Base-by-base conservation (phyloP, 495 filamentous ascomycete genomes). In the Neurospora sp. region DNA sequence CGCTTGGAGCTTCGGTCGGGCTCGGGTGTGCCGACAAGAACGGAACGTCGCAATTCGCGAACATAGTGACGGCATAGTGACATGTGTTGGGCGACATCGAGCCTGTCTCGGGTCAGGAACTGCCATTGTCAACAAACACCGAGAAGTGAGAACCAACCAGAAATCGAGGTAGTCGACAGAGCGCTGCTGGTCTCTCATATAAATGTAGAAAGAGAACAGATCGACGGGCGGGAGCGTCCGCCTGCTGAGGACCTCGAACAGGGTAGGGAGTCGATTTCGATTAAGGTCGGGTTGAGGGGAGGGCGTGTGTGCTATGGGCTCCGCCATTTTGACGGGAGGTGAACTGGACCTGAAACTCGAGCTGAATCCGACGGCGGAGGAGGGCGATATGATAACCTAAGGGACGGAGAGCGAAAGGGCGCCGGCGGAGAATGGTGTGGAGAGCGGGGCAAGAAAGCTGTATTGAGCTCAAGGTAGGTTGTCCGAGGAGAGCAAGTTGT, bases 41-140 rank as follows among this genome's bases (percentile, higher is more conserved):
- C 94, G 3, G 95, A 98, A 71, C 96, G 88, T 72, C 96, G 93
- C 71, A 99, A 86, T 80, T 98, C 95, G 76, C 96, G 91, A 23
- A 99, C 96, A 84, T 97, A 99, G 83, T 98, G 94, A 60, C 96
- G 93, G 80, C 96, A 99, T 38, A 99, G 88, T 18, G 94, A 96
- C 91, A 98, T 97, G 82, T 99, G 96, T 79, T 99, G 96, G 11
- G 96, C 93, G 54, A 99, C 95, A 90, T 99, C 96, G 77, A 99
- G 94, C 96, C 95, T 99, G 72, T n/a, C 41, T 73, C 16, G 37
- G 35, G 76, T 77, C 70, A 77, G 72, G 54, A 62, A 6, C 23
- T 62, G 54, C 12, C 35, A 76, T 16, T 70, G 46, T 23, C n/a
- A 71, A 20, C 27, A 39, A 38, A 46, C 69, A 69, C 7, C 39